Evolutionary conservation across 2,329 filamentous ascomycete genomes (phyloP), one percentile per base, ranked within the genome.

Genomic region (Ophiosphaerella narmari): DNA sequence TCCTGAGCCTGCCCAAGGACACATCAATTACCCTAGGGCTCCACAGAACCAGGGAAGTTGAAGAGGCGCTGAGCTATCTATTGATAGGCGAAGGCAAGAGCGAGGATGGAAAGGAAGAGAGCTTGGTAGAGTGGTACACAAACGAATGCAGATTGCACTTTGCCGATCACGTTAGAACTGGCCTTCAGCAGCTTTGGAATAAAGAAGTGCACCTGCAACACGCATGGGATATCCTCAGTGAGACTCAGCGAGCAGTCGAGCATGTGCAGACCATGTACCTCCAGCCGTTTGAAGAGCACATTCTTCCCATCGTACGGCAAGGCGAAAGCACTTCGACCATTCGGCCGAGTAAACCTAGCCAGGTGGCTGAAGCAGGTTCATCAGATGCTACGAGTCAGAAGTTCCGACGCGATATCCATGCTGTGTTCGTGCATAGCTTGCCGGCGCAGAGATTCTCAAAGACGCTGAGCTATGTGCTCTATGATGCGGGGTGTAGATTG

Each of bases 401-500:
- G 48, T 88, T 90, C 62, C 77, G 75, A 13, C 75, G 80, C 41
- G 86, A 89, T 55, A 70, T 89, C 9, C 81, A 87, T 61, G 84
- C 86, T 18, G 77, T 88, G 18, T 80, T 89, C 54, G 81, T 82
- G 38, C 87, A 87, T 66, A 86, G 85, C 8, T 77, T 85, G 50
- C 81, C 68, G 3, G 50, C 80, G 2, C 74, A 75, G 33, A 75
- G 78, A 4, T 74, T 88, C 41, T 76, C 80, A 32, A 73, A 74
- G 40, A 81, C 85, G 1, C 68, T 90, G 21, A 78, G 77, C 36
- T 75, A 72, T 36, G 80, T 87, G 33, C 63, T 90, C 39, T 75
- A 75, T 11, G 75, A 78, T 43, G 75, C 83, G n/a, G 77, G 83
- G 49, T 77, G 75, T 42, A 72, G 69, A 33, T 31, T 58, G 69